These are phyloP conservation scores for Recurvomyces mirabilis DNA, from an alignment of 495 filamentous ascomycete genomes.

Conservation along the genomic window DNA sequence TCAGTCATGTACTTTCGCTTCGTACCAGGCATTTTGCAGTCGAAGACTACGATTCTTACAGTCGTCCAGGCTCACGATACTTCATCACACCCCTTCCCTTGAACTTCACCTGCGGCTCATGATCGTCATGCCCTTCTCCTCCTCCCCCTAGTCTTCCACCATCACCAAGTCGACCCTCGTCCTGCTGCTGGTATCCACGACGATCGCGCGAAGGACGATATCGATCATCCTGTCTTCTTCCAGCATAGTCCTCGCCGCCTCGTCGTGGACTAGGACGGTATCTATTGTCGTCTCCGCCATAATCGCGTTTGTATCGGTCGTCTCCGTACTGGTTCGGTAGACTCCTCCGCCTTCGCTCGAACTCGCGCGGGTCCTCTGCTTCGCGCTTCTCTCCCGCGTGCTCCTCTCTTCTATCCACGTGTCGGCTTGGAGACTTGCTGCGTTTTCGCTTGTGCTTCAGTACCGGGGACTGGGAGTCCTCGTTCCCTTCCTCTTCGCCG, in stretches of 20 bases:
- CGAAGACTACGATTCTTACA: no score
- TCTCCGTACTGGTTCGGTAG: conserved; percentile 19
- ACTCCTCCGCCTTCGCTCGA: conserved; percentile 14
- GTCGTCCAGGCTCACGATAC: conserved; percentile 25
- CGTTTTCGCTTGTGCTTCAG: conserved; percentile 22
- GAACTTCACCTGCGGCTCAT: conserved; percentile 31
- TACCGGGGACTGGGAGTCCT: conserved; percentile 5
- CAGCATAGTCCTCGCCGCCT: conserved; percentile 1
- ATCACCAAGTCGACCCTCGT: conserved; percentile 4
- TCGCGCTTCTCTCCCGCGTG: not conserved
- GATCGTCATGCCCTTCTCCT: conserved; percentile 12
- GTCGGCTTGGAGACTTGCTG: conserved; percentile 17
- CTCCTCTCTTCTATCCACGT: no score
- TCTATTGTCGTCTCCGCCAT: conserved; percentile 10
- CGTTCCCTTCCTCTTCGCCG: conserved; percentile 6
- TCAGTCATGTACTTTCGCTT: no score
- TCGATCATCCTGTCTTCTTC: conserved; percentile 6
- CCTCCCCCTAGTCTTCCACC: conserved; percentile 16
- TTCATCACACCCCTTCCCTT: conserved; percentile 38
- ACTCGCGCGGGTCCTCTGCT: not conserved
- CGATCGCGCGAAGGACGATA: conserved; percentile 4
- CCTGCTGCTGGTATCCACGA: not conserved
- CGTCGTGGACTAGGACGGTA: conserved; percentile 15
- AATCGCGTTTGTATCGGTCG: not conserved
- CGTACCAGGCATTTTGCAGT: no score